Evolutionary conservation across 1,284 basidiomycete genomes (phyloP).

Genomic region (Apiotrichum brassicae): DNA sequence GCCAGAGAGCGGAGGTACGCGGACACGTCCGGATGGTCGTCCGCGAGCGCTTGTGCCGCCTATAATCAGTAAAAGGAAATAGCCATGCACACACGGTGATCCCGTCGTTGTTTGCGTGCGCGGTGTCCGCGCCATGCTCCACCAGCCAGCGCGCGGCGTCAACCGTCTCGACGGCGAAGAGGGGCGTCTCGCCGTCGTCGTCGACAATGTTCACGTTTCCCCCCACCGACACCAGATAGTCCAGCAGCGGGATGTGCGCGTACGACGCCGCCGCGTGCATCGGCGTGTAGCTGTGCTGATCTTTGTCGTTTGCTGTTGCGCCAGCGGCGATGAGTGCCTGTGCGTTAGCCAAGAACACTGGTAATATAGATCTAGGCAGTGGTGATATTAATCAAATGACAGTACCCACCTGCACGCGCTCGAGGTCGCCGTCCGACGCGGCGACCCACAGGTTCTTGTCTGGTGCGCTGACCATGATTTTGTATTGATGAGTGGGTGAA

Average conservation of each 20-base stretch:
- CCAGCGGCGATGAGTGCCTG: constrained; percentile 54
- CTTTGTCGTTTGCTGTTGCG: constrained; percentile 66
- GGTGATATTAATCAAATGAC: too few relatives aligned
- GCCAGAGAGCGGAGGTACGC: constrained; percentile 57
- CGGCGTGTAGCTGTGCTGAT: constrained; percentile 76
- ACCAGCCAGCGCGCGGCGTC: constrained; percentile 72
- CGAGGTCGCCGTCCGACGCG: constrained; percentile 74
- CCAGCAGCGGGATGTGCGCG: constrained; percentile 66
- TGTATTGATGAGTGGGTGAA: not conserved
- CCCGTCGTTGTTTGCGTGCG: constrained; percentile 62
- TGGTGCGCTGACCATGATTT: constrained; percentile 31
- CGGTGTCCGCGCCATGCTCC: constrained; percentile 66
- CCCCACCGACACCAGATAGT: constrained; percentile 70
- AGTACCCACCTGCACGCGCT: constrained; percentile 44
- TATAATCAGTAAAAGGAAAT: too few relatives aligned
- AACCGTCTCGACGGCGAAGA: constrained; percentile 80
- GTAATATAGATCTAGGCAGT: too few relatives aligned
- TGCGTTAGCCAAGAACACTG: too few relatives aligned
- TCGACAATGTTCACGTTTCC: constrained; percentile 83
- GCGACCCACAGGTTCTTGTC: constrained; percentile 84
- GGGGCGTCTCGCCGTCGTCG: constrained; percentile 79
- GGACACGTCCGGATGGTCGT: constrained; percentile 70
- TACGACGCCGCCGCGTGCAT: constrained; percentile 96
- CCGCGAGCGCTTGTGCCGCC: constrained; percentile 64
- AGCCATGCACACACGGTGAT: constrained; percentile 67